Evolutionary conservation across 2,329 filamentous ascomycete genomes (phyloP).

Genomic region (Xylaria sp.): DNA sequence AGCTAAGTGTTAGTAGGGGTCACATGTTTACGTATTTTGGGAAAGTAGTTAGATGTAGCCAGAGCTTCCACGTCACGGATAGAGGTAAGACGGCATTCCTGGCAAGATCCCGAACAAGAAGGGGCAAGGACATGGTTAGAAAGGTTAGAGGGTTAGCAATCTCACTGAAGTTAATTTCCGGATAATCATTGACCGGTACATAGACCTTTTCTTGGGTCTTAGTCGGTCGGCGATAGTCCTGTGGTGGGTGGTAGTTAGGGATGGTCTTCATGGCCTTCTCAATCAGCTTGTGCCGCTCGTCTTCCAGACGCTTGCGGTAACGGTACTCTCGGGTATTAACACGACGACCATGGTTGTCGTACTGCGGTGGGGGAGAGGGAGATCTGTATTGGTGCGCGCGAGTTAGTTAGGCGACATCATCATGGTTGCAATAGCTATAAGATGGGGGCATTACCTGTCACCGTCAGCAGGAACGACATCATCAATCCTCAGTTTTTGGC

Average conservation of each 20-base stretch:
- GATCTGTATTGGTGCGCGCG: constrained; percentile 65
- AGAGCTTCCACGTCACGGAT: constrained; percentile 39
- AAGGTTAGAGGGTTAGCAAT: constrained; percentile 97
- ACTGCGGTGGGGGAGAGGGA: constrained; percentile 92
- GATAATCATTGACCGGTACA: constrained; percentile 99
- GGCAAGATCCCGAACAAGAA: constrained; percentile 52
- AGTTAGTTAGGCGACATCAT: constrained; percentile 8
- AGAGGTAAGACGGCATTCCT: constrained; percentile 48
- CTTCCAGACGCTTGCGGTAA: constrained; percentile 96
- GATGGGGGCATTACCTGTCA: constrained; percentile 72
- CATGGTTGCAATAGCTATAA: neutral
- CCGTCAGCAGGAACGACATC: constrained; percentile 97
- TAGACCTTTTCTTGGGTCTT: constrained; percentile 99
- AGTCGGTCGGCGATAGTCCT: constrained; percentile 97
- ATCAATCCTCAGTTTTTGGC: constrained; percentile 98
- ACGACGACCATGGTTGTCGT: constrained; percentile 99
- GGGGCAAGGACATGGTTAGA: constrained; percentile 63
- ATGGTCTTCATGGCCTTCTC: constrained; percentile 99
- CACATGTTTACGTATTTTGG: constrained; percentile 45
- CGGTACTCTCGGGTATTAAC: constrained; percentile 99
- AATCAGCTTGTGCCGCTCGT: constrained; percentile 97
- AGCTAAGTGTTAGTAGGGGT: constrained; percentile 90
- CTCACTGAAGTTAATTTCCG: constrained; percentile 99
- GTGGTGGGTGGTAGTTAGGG: constrained; percentile 97
- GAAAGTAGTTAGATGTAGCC: constrained; percentile 44